Base-by-base conservation (phyloP, 345 rosid species). In the Anastatica hierochuntica region DNA sequence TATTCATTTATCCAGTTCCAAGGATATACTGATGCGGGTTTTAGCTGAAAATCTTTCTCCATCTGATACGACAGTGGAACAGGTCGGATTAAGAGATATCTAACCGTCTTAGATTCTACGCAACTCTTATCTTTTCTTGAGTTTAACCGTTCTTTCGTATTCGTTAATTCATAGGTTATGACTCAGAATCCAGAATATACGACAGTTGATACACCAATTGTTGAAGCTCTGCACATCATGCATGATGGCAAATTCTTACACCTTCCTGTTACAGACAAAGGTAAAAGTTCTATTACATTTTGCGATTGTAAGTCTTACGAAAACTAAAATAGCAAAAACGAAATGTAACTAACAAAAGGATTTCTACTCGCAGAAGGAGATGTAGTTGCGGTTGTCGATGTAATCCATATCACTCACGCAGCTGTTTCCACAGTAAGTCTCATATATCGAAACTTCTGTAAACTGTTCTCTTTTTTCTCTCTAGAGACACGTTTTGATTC, bases 171-270 rank as follows among this genome's bases (percentile, higher is more conserved):
- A 38, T 57, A 94, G 99, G 83, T 88, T 62, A 94, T 94, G 99
- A 94, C 97, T 62, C 88, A 81, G 27, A 84, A 94, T 74, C 97
- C 99, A 58, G 95, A 81, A 75, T 94, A 89, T 62, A 92, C 90
- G 16, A 75, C 84, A 7, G 68, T 80, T 46, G 97, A 88, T 49
- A 88, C 89, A 10, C 88, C 99, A 43, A 80, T 94, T 34, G 99
- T 94, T 62, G 94, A 85, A 79, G 97, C 99, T 42, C 68, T 94
- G 57, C 99, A 88, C 70, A 64, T 73, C 42, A 94, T 94, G 99
- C 97, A 94, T 33, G 88, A 88, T 56, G 92, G 99, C 37, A 88
- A 94, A 71, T 94, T 94, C 70, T 80, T 88, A 75, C 99, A 94
- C 76, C 94, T 94, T 70, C 99, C 97, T 15, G 90, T 94, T 40